phyloP scores from a whole-genome alignment of 352 stramenopile genomes.

The Phytophthora citricola region DNA sequence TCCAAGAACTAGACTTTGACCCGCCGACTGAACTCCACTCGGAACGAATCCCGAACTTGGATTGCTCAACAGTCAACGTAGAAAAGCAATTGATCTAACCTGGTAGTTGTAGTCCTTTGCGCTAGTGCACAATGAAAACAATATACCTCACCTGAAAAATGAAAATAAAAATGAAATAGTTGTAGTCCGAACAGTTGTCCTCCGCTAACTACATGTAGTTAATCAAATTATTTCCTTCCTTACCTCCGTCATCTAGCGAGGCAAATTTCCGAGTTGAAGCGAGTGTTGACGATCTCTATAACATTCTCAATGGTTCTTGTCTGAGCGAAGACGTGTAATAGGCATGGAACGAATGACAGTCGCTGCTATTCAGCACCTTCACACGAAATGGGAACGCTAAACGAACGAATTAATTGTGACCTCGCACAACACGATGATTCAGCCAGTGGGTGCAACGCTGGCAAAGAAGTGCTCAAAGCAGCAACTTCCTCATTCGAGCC shows the following conservation, averaged over 20 bases:
- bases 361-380: constrained; percentile 44
- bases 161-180: no score
- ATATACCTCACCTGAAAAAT: no score
- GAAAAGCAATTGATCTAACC: no score
- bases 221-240: no score
- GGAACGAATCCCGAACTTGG: no score
- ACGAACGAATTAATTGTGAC: constrained; percentile 50
- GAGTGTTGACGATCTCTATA: constrained; percentile 41
- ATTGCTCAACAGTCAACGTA: no score
- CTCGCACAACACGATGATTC: constrained; percentile 36
- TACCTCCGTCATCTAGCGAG: constrained; percentile 11
- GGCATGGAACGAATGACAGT: constrained; percentile 47
- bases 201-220: no score
- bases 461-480: constrained; percentile 34
- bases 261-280: constrained; percentile 23
- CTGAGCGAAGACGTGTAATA: constrained; percentile 15
- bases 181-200: no score
- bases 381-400: constrained; percentile 24
- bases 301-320: constrained; percentile 18
- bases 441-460: constrained; percentile 7
- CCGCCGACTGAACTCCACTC: no score
- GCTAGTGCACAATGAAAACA: no score
- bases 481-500: constrained; percentile 23
- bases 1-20: no score
- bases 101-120: no score